A percentile compares a stretch with the other conserved stretches of the same genome.
phyloP scores from a whole-genome alignment of 371 early-diverging fungal genomes.

The Cokeromyces recurvatus region DNA sequence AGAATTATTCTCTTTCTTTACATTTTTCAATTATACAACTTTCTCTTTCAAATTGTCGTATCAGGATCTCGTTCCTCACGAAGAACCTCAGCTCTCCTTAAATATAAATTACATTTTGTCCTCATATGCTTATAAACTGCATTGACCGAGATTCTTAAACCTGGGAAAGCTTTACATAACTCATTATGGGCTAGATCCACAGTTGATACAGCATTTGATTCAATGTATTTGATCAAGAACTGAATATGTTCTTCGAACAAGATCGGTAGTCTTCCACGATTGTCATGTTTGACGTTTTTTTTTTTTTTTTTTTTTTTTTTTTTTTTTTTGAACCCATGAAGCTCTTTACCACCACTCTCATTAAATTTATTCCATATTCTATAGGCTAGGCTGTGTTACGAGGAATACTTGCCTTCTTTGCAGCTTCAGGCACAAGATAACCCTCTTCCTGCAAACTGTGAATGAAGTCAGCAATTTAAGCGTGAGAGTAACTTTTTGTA shows the following conservation, averaged over 20 bases:
- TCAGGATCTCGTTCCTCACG: conserved; percentile 9
- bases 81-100: conserved; percentile 6
- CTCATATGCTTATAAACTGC: conserved; percentile 10
- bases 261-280: conserved; percentile 9
- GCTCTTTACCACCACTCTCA: conserved; percentile 15
- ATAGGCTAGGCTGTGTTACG: conserved; percentile 11
- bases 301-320: too few species aligned
- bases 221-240: conserved; percentile 11
- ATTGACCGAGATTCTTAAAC: conserved; percentile 8
- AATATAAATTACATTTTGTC: conserved; percentile 8
- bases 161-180: conserved; percentile 7
- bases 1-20: conserved; percentile 11
- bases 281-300: conserved; percentile 4
- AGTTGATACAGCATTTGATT: conserved; percentile 12
- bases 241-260: conserved; percentile 7
- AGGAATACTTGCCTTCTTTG: too few species aligned
- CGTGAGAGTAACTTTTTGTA: conserved; percentile 12
- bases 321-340: conserved; percentile 7
- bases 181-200: conserved; percentile 6
- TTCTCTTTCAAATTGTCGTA: conserved; percentile 10
- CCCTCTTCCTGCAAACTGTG: conserved; percentile 13
- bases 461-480: conserved; percentile 13
- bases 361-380: conserved; percentile 9
- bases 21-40: conserved; percentile 10
- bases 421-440: conserved; percentile 9